Base-by-base conservation (phyloP, 371 early-diverging fungal genomes). In the Catenaria anguillulae region DNA sequence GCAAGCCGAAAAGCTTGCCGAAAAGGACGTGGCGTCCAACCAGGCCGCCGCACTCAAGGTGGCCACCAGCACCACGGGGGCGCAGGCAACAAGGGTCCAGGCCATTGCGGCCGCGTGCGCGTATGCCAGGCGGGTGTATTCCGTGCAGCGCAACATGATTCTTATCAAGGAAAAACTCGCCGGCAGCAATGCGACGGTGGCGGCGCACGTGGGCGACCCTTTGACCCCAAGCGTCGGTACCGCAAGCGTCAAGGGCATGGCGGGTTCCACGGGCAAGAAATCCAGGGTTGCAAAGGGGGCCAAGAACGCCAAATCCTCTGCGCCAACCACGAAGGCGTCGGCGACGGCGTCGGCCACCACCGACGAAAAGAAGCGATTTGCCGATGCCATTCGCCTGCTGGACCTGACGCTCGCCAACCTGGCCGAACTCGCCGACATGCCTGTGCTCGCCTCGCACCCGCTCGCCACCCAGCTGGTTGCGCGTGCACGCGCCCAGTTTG, bases 21-120 rank as follows among this genome's bases (percentile, higher is more conserved):
- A 80, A 62, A 73, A 71, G 55, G 80, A 80, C 31, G 56, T 87
- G 24, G 80, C 80, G 64, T 84, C 85, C 48, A 80, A 85, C 56
- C 76, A 75, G 67, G 78, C 75, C 66, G 73, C 73, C 24, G 37
- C 48, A 58, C 36, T 43, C 40, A 48, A 62, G 26, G 36, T 62
- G 13, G 52, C 34, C 26, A 56, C 59, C 46, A 26, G 56, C 33
- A 33, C 42, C 40, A 62, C 64, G 17, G 55, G 46, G 31, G 64
- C 60, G 10, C 64, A 63, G n/a, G 37, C 58, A 12, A 8, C 10
- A 8, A 19, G 12, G 2, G 21, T 34, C 12, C 34, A 58, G 13
- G 6, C 2, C 26, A 19, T 33, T 3, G n/a, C 67, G 63, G 54
- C 36, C 72, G 37, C 64, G 68, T 35, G 65, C 66, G 19, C 69